These are phyloP conservation scores for Evernia prunastri DNA, from an alignment of 495 filamentous ascomycete genomes.

Conservation along the genomic window DNA sequence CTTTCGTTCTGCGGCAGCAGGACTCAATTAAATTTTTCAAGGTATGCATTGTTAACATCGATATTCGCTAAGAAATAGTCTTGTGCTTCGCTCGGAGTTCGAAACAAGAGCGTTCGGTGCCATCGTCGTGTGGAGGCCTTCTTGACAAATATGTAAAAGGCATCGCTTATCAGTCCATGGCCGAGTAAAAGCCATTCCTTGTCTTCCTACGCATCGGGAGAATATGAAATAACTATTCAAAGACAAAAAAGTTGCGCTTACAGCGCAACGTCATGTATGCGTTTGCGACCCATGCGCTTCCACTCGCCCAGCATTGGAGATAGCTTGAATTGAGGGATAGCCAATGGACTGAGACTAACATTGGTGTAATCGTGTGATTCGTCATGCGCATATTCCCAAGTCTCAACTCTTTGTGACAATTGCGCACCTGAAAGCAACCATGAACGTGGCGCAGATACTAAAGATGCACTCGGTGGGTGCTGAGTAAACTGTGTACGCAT, in stretches of 20 bases:
- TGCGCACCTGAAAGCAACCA: background rate
- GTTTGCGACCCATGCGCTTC: background rate
- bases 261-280: background rate
- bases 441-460: background rate
- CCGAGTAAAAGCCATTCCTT: too few species aligned
- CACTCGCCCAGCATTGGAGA: background rate
- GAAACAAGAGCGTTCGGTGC: background rate
- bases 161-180: background rate
- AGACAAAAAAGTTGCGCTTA: background rate
- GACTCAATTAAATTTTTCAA: background rate
- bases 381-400: background rate
- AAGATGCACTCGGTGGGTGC: background rate
- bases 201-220: background rate
- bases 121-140: background rate
- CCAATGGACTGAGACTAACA: background rate
- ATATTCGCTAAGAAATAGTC: background rate
- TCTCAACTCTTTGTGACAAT: background rate
- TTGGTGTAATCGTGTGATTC: background rate
- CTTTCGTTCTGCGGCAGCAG: constrained; percentile 1
- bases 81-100: background rate
- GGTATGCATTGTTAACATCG: background rate
- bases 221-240: background rate
- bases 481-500: background rate
- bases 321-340: background rate
- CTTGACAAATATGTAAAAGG: background rate